Conservation (phyloP, 2,329 filamentous ascomycete species). For the Fusarium fracticaudum region DNA sequence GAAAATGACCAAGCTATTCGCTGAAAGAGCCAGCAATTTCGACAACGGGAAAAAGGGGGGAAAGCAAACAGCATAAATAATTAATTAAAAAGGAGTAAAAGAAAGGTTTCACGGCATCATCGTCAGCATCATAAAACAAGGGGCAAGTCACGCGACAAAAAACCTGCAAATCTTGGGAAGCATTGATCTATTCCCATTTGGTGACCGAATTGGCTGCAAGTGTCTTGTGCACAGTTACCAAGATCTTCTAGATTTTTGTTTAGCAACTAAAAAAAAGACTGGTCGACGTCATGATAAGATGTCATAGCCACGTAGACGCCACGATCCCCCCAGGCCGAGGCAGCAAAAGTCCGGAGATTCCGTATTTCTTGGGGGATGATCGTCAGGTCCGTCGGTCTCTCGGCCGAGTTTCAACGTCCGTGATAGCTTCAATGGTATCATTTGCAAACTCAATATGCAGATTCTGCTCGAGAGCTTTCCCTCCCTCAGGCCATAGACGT, state of each 20-base stretch:
- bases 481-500: no score
- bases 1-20: constrained; percentile 13
- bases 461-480: neutral
- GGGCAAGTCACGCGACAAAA: constrained; percentile 40
- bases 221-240: constrained; percentile 42
- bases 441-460: neutral
- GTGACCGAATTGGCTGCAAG: constrained; percentile 37
- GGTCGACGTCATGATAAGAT: constrained; percentile 24
- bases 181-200: constrained; percentile 31
- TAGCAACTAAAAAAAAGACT: neutral
- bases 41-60: neutral
- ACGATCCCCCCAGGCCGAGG: constrained; percentile 15
- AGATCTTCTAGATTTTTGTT: neutral
- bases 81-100: neutral
- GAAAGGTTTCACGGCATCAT: neutral
- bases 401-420: constrained; percentile 28
- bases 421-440: neutral
- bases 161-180: neutral
- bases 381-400: constrained; percentile 17
- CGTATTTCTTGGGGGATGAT: constrained; percentile 10
- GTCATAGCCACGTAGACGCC: constrained; percentile 3
- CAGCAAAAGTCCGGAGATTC: constrained; percentile 1
- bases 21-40: neutral
- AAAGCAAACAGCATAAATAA: neutral
- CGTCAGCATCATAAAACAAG: constrained; percentile 8